Evolutionary conservation across 1,284 basidiomycete genomes (phyloP), one percentile per base, ranked within the genome.

Genomic region (Coniferiporia sulphurascens): DNA sequence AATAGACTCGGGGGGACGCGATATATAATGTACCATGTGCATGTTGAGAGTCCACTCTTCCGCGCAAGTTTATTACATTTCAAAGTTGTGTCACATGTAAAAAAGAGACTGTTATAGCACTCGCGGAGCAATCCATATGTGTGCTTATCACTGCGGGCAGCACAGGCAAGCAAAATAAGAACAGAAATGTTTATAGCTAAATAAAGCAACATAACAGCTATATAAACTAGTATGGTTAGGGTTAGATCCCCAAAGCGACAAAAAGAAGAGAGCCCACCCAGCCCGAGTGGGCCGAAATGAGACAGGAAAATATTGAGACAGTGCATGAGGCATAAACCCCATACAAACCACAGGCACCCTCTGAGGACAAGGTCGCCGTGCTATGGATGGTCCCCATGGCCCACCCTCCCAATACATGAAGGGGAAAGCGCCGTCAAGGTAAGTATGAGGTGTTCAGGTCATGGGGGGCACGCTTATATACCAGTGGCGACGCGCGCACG

Each of bases 371-470:
- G 67, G 70, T 70, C 69, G 69, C 69, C 69, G 69, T 71, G 69
- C 69, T 69, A 70, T 71, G 69, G 65, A 63, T 66, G 64, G 63
- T 56, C 63, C 65, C 66, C 63, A 65, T 61, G 46, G 67, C 66
- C 69, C 68, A 67, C 64, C 64, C 44, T 56, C 67, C 68, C 68
- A 62, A 66, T 64, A 62, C 61, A 41, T 67, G 68, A 74, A 73
- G 71, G 73, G 65, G 68, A 64, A 58, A 67, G 66, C 72, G 71
- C 73, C 73, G 71, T 74, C 74, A 75, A 75, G 75, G 74, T 76
- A 76, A 76, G 73, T 77, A 77, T 77, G 73, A 69, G 45, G 58
- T 58, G 12, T 59, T 10, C 13, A 0, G 0, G 3, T 21, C 21
- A 10, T n/a, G 1, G 12, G 12, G 19, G 10, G 5, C 1, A 17